Base-by-base conservation (phyloP, 805 yeast species). In the Debaryomyces prosopidis region DNA sequence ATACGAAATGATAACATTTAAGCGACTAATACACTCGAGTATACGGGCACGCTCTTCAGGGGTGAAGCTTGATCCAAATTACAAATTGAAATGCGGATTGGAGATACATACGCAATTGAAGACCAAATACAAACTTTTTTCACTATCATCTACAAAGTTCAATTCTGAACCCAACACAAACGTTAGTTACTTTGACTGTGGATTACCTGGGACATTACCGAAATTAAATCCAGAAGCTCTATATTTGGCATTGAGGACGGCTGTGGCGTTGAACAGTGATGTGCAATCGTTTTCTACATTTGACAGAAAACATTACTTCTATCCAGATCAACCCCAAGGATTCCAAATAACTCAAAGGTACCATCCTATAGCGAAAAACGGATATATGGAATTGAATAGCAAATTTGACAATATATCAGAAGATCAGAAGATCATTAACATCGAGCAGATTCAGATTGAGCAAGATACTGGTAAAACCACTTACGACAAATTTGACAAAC, bases 321-420 rank as follows among this genome's bases (percentile, higher is more conserved):
- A 94, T 63, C 92, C 91, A 1, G 99, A 94, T 63, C 98, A 94
- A 62, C 99, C 99, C 0, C 66, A 87, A 43, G 99, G 99, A 1
- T 94, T 90, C 65, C 99, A 94, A 62, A 86, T 94, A 40, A 94
- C 99, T 0, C 99, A 94, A 65, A 87, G 82, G 58, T 89, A 79
- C 60, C 75, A 76, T 30, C 97, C 98, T 1, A 71, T 88, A 39
- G 94, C 97, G 1, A 69, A 63, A 27, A 74, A 80, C 40, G 99
- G 99, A 0, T 51, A 43, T 16, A 39, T 92, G 26, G 60, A 60
- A 17, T 61, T 92, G 34, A 59, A 56, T 9, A 63, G 67, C 18
- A 65, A 76, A 30, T 70, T 74, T 44, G 96, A 90, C 59, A 81
- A 77, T 7, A 70, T 80, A 1, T 57, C 68, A 2, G 61, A 65